Base-by-base conservation (phyloP, 116 monocot species). In the Trichopus zeylanicus region DNA sequence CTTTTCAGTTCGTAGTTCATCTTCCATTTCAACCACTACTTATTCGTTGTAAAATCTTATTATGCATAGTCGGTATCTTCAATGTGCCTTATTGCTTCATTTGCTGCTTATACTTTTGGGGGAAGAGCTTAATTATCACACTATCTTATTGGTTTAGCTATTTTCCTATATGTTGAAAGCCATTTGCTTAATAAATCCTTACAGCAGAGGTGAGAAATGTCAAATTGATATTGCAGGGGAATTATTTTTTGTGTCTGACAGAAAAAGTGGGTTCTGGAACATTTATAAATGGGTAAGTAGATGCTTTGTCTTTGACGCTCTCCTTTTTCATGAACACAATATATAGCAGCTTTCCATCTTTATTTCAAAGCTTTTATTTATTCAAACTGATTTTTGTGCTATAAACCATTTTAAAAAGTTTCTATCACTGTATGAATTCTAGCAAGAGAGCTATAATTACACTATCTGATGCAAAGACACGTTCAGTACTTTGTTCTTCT, bases 271-370 rank as follows among this genome's bases (percentile, higher is more conserved):
- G 56, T 94, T 86, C 64, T 94, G 94, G 94, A 94, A 94, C 63
- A 89, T 94, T 33, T 74, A 89, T 62, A 94, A 83, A 83, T 94
- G 94, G 94, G 94, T 94, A 76, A 73, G 25, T 48, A n/a, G 22
- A 16, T 68, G 60, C 29, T 54, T 31, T 29, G 7, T 22, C 18
- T 51, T 63, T 22, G 12, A 31, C 25, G n/a, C 25, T 59, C 9
- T 32, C 18, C 32, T 15, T 39, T 20, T 20, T 22, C 19, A 8
- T 49, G 13, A 22, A n/a, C 0, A 6, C 49, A 49, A 4, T 49
- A 49, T 1, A 51, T 51, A 21, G 20, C 25, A 8, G 0, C 1
- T 51, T n/a, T 51, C 25, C 0, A 24, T 49, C 0, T 22, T 49
- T 49, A 6, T 5, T 49, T 49, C 20, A 22, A 49, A 49, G 4